Base-by-base conservation (phyloP, 345 rosid species). In the Turritis glabra region DNA sequence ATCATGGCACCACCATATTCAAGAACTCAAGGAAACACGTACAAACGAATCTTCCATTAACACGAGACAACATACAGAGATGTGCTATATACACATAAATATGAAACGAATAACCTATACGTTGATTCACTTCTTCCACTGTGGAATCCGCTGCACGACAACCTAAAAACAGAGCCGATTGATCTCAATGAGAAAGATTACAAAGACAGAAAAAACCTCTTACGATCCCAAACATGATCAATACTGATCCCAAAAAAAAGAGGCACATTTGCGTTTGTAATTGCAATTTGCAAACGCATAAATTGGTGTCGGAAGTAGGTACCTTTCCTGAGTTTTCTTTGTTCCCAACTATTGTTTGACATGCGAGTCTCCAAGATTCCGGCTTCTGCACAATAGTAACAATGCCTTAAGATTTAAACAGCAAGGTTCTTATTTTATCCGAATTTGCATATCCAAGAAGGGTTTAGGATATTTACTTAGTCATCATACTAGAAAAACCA, bases 301-400 rank as follows among this genome's bases (percentile, higher is more conserved):
- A 58, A 11, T 22, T 14, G 4, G 15, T 21, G 23, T 26, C 30
- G 51, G 52, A 35, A 18, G 17, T 65, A 60, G 35, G 37, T 82
- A 90, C 94, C 96, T 90, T 88, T 77, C 98, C 98, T 11, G 90
- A 82, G 76, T 90, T 90, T 68, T 88, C 85, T 76, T 92, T 87
- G 73, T 92, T 85, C 73, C 96, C 98, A 33, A 92, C 96, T 37
- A 90, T 92, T n/a, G 92, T 92, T 67, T 88, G 94, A 78, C 98
- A 92, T 12, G 96, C 89, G 47, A 92, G 91, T 66, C 96, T 87
- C 94, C 98, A 92, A 8, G 98, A 82, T 75, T 92, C 94, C 7
- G 92, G 96, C 82, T 86, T 90, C 92, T 87, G 85, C 56, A 52
- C 61, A 79, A 52, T 32, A 60, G 15, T 2, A 67, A 21, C 11